A percentile compares a stretch with the other conserved stretches of the same genome.
These are phyloP conservation scores for Colletotrichum incanum DNA, from an alignment of 2,329 filamentous ascomycete species.

Conservation along the genomic window DNA sequence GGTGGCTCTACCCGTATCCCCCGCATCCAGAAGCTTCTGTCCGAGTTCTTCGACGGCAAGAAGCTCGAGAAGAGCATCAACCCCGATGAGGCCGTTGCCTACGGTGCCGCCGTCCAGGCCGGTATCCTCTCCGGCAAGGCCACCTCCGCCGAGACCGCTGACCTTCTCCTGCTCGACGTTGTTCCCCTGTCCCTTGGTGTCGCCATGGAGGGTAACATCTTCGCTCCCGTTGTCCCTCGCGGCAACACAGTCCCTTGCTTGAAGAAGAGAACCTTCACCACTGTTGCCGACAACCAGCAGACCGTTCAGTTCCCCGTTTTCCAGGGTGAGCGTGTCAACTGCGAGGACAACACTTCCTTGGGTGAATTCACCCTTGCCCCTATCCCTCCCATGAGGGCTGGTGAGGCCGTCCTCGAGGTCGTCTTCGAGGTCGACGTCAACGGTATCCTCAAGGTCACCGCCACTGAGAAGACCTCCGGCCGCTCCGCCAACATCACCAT, in stretches of 20 bases:
- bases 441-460: constrained; percentile 99
- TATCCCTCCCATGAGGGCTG: constrained; percentile 89
- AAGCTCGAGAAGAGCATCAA: constrained; percentile 99
- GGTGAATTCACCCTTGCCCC: constrained; percentile 98
- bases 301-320: constrained; percentile 93
- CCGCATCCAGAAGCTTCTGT: constrained; percentile 98
- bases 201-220: constrained; percentile 99
- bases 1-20: constrained; percentile 99
- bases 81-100: constrained; percentile 98
- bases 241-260: constrained; percentile 83
- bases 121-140: constrained; percentile 99
- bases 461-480: constrained; percentile 98
- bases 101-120: constrained; percentile 98
- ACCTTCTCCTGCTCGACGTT: constrained; percentile 96
- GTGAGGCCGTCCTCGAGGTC: constrained; percentile 96
- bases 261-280: constrained; percentile 92
- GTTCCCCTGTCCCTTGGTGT: constrained; percentile 97
- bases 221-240: constrained; percentile 91
- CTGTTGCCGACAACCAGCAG: constrained; percentile 82
- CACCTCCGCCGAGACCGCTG: constrained; percentile 92
- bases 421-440: constrained; percentile 99
- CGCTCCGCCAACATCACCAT: constrained; percentile 99
- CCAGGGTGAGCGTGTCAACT: constrained; percentile 98
- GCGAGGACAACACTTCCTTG: constrained; percentile 97
- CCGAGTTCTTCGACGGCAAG: constrained; percentile 99